Evolutionary conservation across 1,139 yeast genomes (phyloP).

Genomic region (Geotrichum aggregatum): DNA sequence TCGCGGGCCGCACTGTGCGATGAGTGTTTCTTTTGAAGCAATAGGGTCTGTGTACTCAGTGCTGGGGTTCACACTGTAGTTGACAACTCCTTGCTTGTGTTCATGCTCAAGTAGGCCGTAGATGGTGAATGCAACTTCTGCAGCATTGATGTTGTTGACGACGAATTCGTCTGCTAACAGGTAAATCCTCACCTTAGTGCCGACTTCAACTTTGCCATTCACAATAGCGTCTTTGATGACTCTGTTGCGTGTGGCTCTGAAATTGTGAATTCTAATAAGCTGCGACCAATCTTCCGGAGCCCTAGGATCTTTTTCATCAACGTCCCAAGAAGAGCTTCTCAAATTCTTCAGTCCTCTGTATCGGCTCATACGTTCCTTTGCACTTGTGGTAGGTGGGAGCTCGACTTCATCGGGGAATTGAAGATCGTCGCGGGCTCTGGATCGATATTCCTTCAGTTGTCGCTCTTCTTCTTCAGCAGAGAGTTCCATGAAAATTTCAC

Average conservation of each 20-base stretch:
- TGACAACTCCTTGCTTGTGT: conserved; percentile 76
- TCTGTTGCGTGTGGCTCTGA: conserved; percentile 70
- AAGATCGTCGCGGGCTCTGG: conserved; percentile 70
- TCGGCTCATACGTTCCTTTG: conserved; percentile 64
- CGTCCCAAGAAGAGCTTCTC: conserved; percentile 80
- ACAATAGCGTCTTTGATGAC: conserved; percentile 55
- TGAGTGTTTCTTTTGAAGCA: conserved; percentile 69
- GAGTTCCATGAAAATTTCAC: conserved; percentile 68
- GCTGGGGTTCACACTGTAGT: conserved; percentile 80
- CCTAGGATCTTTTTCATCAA: conserved; percentile 71
- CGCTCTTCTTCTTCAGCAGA: conserved; percentile 78
- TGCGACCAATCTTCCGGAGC: conserved; percentile 78
- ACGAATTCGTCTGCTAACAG: conserved; percentile 59
- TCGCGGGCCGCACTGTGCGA: conserved; percentile 92
- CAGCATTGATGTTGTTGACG: conserved; percentile 26
- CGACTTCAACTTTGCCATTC: conserved; percentile 58
- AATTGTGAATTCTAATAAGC: conserved; percentile 69
- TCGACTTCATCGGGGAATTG: conserved; percentile 97
- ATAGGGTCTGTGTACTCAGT: conserved; percentile 76
- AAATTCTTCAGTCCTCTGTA: conserved; percentile 86
- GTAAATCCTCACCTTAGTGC: conserved; percentile 57
- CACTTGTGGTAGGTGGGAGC: conserved; percentile 69
- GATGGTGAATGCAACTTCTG: conserved; percentile 47
- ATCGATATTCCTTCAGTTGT: conserved; percentile 67
- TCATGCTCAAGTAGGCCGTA: conserved; percentile 81